Percentiles rank a stretch among this genome's conserved stretches.
Conservation (phyloP, 192 early-diverging fungal species). For the Linnemannia schmuckeri region DNA sequence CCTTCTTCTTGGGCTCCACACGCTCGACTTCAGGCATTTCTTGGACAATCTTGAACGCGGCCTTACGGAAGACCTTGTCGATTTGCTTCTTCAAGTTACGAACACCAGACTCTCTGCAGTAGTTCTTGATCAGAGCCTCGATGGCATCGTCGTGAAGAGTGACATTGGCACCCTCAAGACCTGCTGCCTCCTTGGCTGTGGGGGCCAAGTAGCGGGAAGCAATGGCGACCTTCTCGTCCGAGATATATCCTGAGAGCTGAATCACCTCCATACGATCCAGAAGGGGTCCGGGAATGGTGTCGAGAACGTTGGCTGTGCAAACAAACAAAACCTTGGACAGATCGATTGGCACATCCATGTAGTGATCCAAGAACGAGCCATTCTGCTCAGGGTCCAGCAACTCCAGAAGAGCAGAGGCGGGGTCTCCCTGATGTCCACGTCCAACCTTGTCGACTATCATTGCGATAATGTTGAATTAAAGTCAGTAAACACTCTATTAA, state of each 20-base stretch:
- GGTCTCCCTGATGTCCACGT: slow-evolving; percentile 97
- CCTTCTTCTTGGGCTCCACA: slow-evolving; percentile 43
- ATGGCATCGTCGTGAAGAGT: slow-evolving; percentile 81
- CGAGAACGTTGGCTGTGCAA: slow-evolving; percentile 97
- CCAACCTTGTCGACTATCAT: slow-evolving; percentile 93
- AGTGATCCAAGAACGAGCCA: slow-evolving; percentile 97
- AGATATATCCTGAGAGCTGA: slow-evolving; percentile 90
- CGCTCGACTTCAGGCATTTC: slow-evolving; percentile 59
- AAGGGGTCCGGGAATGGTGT: slow-evolving; percentile 98
- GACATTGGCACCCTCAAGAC: slow-evolving; percentile 82
- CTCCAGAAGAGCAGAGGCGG: slow-evolving; percentile 95
- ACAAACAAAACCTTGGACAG: slow-evolving; percentile 99
- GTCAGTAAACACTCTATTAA: neutral
- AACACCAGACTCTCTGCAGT: slow-evolving; percentile 98
- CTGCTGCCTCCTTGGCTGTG: slow-evolving; percentile 83
- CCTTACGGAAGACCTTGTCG: slow-evolving; percentile 98
- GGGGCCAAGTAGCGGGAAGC: slow-evolving; percentile 94
- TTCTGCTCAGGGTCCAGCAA: slow-evolving; percentile 99
- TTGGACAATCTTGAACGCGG: slow-evolving; percentile 89
- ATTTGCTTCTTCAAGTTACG: slow-evolving; percentile 99
- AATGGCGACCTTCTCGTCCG: slow-evolving; percentile 94
- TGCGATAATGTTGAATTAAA: neutral
- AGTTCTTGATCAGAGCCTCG: slow-evolving; percentile 86
- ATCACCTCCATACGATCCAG: slow-evolving; percentile 99
- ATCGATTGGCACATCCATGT: slow-evolving; percentile 99